Percentiles rank a stretch among this genome's conserved stretches.
These are phyloP conservation scores for Narthecium ossifragum DNA, from an alignment of 106 monocot genomes.

Conservation along the genomic window DNA sequence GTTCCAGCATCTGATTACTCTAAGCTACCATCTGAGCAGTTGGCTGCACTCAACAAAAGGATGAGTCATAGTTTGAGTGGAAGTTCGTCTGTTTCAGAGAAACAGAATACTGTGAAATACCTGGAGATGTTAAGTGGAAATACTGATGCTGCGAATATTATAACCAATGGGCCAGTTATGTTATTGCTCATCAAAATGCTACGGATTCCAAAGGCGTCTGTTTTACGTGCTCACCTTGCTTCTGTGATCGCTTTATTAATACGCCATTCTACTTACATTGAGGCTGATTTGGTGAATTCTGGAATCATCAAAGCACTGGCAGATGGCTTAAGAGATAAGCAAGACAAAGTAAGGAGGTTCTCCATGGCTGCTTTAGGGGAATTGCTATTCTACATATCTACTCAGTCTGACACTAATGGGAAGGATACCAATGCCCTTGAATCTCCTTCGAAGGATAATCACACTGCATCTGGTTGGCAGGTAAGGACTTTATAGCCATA, in stretches of 20 bases:
- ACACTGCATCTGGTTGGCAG: slow-evolving; percentile 67
- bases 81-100: slow-evolving; percentile 54
- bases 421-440: slow-evolving; percentile 41
- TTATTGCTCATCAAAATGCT: slow-evolving; percentile 82
- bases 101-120: slow-evolving; percentile 76
- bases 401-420: slow-evolving; percentile 41
- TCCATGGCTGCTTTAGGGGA: slow-evolving; percentile 97
- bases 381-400: slow-evolving; percentile 90
- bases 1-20: slow-evolving; percentile 64
- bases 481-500: slow-evolving; percentile 39
- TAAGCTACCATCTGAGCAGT: slow-evolving; percentile 52
- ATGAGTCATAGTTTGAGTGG: slow-evolving; percentile 65
- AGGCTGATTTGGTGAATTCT: slow-evolving; percentile 62
- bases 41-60: slow-evolving; percentile 50
- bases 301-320: slow-evolving; percentile 68
- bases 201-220: slow-evolving; percentile 56
- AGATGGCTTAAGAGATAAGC: slow-evolving; percentile 88
- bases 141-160: slow-evolving; percentile 80
- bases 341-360: slow-evolving; percentile 86
- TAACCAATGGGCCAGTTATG: slow-evolving; percentile 91
- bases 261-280: slow-evolving; percentile 84
- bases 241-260: slow-evolving; percentile 75
- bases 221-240: slow-evolving; percentile 62
- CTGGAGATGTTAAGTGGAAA: slow-evolving; percentile 77
- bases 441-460: slow-evolving; percentile 78